These are phyloP conservation scores for Aristolochia contorta DNA, from an alignment of 164 flowering plant species.

Conservation along the genomic window DNA sequence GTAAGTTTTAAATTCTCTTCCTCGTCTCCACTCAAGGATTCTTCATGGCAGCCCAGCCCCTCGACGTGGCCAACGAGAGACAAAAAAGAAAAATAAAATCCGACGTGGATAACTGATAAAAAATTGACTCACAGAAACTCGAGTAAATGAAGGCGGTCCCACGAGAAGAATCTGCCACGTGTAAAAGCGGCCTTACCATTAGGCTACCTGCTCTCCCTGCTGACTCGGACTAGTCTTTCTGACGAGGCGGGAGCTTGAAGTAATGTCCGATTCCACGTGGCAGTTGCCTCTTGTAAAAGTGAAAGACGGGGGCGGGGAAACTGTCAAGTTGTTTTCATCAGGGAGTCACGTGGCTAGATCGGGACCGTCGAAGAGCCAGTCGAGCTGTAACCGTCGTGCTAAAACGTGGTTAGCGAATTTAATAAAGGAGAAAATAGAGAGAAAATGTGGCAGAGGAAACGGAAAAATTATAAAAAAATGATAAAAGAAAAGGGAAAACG, in stretches of 20 bases:
- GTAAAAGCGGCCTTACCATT: neutral
- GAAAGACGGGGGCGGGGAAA: conserved; percentile 5
- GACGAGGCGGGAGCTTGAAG: conserved; percentile 2
- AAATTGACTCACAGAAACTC: neutral
- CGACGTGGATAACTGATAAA: neutral
- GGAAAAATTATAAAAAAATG: neutral
- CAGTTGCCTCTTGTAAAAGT: neutral
- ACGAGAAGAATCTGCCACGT: neutral
- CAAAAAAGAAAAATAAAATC: neutral
- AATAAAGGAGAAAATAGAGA: conserved; percentile 5
- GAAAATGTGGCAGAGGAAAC: conserved; percentile 5
- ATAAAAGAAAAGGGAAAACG: conserved; percentile 12
- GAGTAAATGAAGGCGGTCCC: neutral
- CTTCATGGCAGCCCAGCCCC: neutral
- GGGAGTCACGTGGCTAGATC: conserved; percentile 18
- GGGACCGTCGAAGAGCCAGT: conserved; percentile 10
- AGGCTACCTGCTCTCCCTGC: conserved; percentile 8
- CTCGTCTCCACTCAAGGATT: neutral
- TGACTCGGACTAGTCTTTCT: neutral
- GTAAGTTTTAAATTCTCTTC: neutral
- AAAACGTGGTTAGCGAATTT: conserved; percentile 39
- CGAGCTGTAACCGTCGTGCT: conserved; percentile 64
- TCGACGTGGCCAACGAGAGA: too few species aligned
- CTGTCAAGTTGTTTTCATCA: neutral
- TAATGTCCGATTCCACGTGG: conserved; percentile 10